These are phyloP conservation scores for Papilionanthe hybrid DNA, from an alignment of 116 monocot species.

Conservation along the genomic window DNA sequence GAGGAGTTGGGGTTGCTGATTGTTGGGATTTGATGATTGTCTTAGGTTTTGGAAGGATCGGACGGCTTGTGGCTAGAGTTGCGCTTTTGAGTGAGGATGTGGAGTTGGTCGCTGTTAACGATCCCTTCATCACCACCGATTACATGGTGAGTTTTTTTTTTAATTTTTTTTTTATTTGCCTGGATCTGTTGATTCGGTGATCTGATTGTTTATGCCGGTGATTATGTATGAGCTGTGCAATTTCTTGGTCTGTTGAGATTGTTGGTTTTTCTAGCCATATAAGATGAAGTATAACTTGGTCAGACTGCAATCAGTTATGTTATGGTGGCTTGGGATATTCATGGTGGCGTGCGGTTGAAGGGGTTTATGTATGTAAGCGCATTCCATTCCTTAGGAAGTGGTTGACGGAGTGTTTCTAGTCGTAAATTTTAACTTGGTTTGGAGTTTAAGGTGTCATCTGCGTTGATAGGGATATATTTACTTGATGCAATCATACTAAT, in stretches of 20 bases:
- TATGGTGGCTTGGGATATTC: no score
- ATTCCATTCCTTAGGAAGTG: no score
- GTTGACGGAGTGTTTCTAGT: no score
- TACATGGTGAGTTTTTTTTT: conserved; percentile 59
- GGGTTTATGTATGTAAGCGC: no score
- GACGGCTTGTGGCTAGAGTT: conserved; percentile 70
- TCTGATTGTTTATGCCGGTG: not conserved
- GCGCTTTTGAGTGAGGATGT: conserved; percentile 68
- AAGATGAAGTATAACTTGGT: not conserved
- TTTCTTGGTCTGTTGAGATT: not conserved
- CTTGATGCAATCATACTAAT: no score
- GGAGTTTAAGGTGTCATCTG: no score
- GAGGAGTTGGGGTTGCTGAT: not conserved
- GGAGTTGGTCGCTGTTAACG: conserved; percentile 81
- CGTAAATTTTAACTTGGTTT: no score
- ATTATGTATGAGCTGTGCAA: not conserved
- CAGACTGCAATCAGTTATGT: not conserved
- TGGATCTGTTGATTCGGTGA: not conserved
- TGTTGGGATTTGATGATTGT: not conserved
- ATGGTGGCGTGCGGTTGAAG: not conserved
- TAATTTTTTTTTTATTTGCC: not conserved
- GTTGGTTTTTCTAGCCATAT: not conserved
- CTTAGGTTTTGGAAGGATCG: conserved; percentile 67
- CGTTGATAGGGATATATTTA: no score
- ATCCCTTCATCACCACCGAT: conserved; percentile 87